phyloP scores from a whole-genome alignment of 495 filamentous ascomycete species.

The Podospora sp. region DNA sequence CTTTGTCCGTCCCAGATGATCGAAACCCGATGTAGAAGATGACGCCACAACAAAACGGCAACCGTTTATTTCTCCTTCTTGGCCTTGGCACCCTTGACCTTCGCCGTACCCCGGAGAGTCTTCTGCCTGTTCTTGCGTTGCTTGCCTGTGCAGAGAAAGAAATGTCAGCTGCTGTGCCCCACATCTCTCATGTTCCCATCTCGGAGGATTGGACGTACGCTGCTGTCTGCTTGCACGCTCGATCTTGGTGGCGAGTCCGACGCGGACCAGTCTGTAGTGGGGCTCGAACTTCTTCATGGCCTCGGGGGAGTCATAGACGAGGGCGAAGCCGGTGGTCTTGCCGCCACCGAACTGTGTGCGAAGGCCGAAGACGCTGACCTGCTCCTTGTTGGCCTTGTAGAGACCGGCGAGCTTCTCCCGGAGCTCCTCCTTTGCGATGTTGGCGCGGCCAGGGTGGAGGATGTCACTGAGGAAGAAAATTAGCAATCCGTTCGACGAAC shows the following conservation, averaged over 20 bases:
- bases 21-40: conserved; percentile 32
- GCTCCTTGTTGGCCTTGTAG: conserved; percentile 97
- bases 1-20: conserved; percentile 33
- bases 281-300: conserved; percentile 99
- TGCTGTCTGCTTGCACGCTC: conserved; percentile 98
- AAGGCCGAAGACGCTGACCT: conserved; percentile 96
- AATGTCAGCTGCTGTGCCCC: conserved; percentile 37
- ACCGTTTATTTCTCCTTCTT: conserved; percentile 65
- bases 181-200: background rate
- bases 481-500: conserved; percentile 17
- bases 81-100: conserved; percentile 82
- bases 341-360: conserved; percentile 98
- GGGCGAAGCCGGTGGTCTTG: conserved; percentile 98
- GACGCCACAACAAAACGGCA: conserved; percentile 36
- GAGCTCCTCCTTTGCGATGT: conserved; percentile 99
- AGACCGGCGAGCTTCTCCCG: conserved; percentile 89
- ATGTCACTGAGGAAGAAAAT: conserved; percentile 71
- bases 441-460: conserved; percentile 97
- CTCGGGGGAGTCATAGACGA: conserved; percentile 96
- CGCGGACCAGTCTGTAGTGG: conserved; percentile 90
- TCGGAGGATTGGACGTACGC: conserved; percentile 67
- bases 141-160: conserved; percentile 73
- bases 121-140: conserved; percentile 99
- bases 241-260: conserved; percentile 86
- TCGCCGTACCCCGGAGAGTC: conserved; percentile 95